Conservation (phyloP, 345 rosid species). For the Populus euphratica region DNA sequence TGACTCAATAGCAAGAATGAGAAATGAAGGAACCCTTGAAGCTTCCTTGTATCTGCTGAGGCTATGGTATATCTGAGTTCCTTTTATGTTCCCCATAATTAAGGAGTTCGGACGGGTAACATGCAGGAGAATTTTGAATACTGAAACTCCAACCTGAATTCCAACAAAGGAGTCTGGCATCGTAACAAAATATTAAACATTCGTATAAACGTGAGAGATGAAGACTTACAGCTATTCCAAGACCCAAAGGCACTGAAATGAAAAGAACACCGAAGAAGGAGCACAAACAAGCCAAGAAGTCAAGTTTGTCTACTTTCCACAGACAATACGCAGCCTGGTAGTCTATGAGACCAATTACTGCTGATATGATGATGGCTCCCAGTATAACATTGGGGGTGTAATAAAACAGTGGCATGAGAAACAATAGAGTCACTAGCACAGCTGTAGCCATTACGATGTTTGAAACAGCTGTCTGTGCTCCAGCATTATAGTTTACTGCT, state of each 20-base stretch:
- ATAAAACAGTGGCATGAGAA: conserved; percentile 88
- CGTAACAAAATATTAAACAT: neutral
- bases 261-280: conserved; percentile 94
- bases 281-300: conserved; percentile 75
- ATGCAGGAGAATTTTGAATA: conserved; percentile 77
- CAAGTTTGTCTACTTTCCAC: conserved; percentile 95
- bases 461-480: conserved; percentile 79
- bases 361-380: conserved; percentile 86
- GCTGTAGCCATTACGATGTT: conserved; percentile 81
- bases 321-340: conserved; percentile 56
- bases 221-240: conserved; percentile 76
- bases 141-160: conserved; percentile 82
- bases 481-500: conserved; percentile 89
- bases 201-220: neutral
- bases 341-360: conserved; percentile 88
- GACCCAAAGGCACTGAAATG: conserved; percentile 88
- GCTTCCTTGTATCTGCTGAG: conserved; percentile 66
- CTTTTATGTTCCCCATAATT: conserved; percentile 68
- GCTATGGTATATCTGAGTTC: conserved; percentile 78
- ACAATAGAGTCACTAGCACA: conserved; percentile 83
- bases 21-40: conserved; percentile 63
- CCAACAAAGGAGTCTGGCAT: neutral
- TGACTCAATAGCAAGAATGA: conserved; percentile 75
- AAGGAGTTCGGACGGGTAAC: conserved; percentile 83
- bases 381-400: conserved; percentile 88